phyloP scores from a whole-genome alignment of 495 filamentous ascomycete species.

The Sordaria brevicollis region DNA sequence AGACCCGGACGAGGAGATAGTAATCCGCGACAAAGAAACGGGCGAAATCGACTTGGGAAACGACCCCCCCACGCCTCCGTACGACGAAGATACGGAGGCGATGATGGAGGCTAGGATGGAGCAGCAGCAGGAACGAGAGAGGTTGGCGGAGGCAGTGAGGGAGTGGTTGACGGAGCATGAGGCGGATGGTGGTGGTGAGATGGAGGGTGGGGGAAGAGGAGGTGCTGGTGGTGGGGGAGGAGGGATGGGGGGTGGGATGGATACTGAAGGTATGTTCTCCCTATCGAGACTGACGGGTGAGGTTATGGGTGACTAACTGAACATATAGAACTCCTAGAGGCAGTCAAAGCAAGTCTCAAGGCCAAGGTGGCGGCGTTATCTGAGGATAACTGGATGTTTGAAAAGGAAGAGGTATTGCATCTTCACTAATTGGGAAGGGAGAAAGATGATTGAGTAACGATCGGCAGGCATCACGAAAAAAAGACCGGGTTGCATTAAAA shows the following conservation, averaged over 20 bases:
- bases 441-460: not conserved
- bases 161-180: constrained; percentile 16
- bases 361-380: constrained; percentile 61
- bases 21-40: constrained; percentile 57
- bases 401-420: constrained; percentile 51
- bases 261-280: not conserved
- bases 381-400: constrained; percentile 89
- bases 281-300: not conserved
- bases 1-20: constrained; percentile 51
- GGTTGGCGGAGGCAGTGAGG: constrained; percentile 43
- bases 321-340: constrained; percentile 56
- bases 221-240: not conserved
- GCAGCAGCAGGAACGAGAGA: constrained; percentile 36
- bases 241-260: not conserved
- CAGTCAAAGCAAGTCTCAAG: constrained; percentile 59
- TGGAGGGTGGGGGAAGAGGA: too few species aligned
- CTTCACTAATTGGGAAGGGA: constrained; percentile 7
- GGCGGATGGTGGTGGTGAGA: not conserved
- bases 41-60: constrained; percentile 60
- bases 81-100: constrained; percentile 44
- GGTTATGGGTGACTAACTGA: not conserved
- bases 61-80: constrained; percentile 45
- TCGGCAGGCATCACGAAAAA: not conserved
- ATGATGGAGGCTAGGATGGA: constrained; percentile 35
- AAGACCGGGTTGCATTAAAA: not conserved